Percentiles rank a stretch among this genome's conserved stretches.
Conservation (phyloP, 2,329 filamentous ascomycete genomes). For the Pseudopyrenochaeta lycopersici region DNA sequence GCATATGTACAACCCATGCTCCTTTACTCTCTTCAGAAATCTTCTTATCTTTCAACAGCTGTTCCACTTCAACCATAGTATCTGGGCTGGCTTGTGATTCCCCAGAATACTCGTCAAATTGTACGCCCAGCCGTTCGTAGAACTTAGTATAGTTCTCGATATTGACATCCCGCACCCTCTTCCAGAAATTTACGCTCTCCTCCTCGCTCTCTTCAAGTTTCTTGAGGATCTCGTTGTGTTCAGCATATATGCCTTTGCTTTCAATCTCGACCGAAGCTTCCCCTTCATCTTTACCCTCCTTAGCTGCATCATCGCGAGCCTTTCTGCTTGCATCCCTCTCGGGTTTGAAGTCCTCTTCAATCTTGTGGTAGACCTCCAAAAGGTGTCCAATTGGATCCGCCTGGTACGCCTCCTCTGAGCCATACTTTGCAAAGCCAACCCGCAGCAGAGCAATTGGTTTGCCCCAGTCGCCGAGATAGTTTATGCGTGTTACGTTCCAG, state of each 20-base stretch:
- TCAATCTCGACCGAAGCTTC: slow-evolving; percentile 41
- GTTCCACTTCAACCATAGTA: slow-evolving; percentile 71
- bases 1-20: slow-evolving; percentile 76
- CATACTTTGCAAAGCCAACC: slow-evolving; percentile 72
- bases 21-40: slow-evolving; percentile 76
- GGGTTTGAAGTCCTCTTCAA: slow-evolving; percentile 68
- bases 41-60: slow-evolving; percentile 69
- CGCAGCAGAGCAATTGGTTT: slow-evolving; percentile 70
- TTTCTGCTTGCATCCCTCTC: slow-evolving; percentile 64
- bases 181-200: slow-evolving; percentile 69
- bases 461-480: slow-evolving; percentile 76
- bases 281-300: slow-evolving; percentile 60
- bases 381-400: slow-evolving; percentile 75
- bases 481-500: slow-evolving; percentile 70
- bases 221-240: slow-evolving; percentile 67
- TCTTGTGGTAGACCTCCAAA: slow-evolving; percentile 74
- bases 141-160: slow-evolving; percentile 73
- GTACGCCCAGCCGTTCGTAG: slow-evolving; percentile 75
- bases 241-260: slow-evolving; percentile 39
- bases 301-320: slow-evolving; percentile 58
- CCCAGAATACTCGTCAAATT: slow-evolving; percentile 75
- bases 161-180: slow-evolving; percentile 71
- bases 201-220: slow-evolving; percentile 74
- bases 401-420: slow-evolving; percentile 69
- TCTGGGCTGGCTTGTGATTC: slow-evolving; percentile 76